These are phyloP conservation scores for Citrullus amarus DNA, from an alignment of 306 rosid species.

Conservation along the genomic window DNA sequence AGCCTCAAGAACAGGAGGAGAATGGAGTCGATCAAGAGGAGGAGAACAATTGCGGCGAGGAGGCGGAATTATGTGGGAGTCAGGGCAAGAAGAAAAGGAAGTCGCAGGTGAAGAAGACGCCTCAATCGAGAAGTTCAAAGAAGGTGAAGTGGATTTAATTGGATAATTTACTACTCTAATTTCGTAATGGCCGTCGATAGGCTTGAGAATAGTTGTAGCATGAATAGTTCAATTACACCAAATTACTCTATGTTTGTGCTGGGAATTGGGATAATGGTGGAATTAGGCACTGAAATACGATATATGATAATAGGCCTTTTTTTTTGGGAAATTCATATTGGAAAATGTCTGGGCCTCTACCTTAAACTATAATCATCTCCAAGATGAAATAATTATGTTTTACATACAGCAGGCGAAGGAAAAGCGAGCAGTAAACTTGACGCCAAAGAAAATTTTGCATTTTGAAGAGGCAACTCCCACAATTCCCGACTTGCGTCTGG, in stretches of 20 bases:
- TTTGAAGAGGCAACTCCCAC: constrained; percentile 21
- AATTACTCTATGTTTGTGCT: background rate
- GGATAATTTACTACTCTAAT: background rate
- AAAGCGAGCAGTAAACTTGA: constrained; percentile 20
- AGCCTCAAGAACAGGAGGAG: constrained; percentile 24
- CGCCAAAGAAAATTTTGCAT: constrained; percentile 40
- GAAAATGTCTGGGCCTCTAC: background rate
- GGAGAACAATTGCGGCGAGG: constrained; percentile 19
- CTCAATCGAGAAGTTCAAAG: constrained; percentile 13
- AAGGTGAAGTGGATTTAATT: constrained; percentile 25
- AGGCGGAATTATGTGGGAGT: constrained; percentile 33
- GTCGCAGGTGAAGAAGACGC: constrained; percentile 25
- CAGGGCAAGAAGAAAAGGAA: constrained; percentile 36
- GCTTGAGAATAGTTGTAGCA: background rate
- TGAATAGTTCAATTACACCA: background rate
- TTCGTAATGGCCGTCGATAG: background rate
- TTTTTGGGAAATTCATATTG: background rate
- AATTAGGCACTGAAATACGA: background rate
- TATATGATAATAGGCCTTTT: background rate
- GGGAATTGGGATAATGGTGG: background rate
- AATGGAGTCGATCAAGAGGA: constrained; percentile 17
- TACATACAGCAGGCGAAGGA: constrained; percentile 5
- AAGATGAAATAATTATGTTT: background rate
- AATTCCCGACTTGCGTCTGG: constrained; percentile 43
- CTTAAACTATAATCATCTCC: background rate